Base-by-base conservation (phyloP, 352 stramenopile genomes). In the Thraustotheca clavata region DNA sequence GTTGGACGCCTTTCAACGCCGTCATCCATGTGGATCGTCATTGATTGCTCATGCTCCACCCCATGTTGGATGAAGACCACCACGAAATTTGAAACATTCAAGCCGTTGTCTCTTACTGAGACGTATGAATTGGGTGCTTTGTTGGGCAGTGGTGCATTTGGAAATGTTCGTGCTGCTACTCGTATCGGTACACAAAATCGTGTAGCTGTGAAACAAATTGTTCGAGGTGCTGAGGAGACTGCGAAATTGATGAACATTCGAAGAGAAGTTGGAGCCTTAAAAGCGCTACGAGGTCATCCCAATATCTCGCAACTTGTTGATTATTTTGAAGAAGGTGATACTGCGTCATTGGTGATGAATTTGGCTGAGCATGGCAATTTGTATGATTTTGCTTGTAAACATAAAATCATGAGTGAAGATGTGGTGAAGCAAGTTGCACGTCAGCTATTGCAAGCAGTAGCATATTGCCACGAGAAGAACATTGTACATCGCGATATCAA, bases 401-500 rank as follows among this genome's bases (percentile, higher is more conserved):
- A 47, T 24, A 24, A 24, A 2, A n/a, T 24, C 9, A 70, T 91
- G 7, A 62, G 69, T 0, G 82, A 91, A 60, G 31, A 47, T 3
- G 76, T 85, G 35, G 71, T 72, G 31, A 76, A 79, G 49, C 32
- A 73, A 16, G 83, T 91, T 24, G 77, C 88, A 60, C 68, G 62
- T 3, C 82, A 91, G 43, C 76, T 87, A 31, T 61, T 81, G 14
- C 67, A 78, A 12, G 79, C 71, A 12, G 60, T 91, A 16, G 78
- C 76, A n/a, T 81, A 87, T 67, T 49, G 89, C 27, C 82, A 91
- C 32, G 68, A 70, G 8, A 67, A 79, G 59, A 78, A 74, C 48
- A 71, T 91, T 5, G 35, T 91, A 18, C 82, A 91, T 49, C 82
- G 82, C 29, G 82, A 91, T 57, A 75, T 91, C 57, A 91, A 91